Conservation (phyloP, 805 yeast genomes). For the Nakazawaea molendinolei region DNA sequence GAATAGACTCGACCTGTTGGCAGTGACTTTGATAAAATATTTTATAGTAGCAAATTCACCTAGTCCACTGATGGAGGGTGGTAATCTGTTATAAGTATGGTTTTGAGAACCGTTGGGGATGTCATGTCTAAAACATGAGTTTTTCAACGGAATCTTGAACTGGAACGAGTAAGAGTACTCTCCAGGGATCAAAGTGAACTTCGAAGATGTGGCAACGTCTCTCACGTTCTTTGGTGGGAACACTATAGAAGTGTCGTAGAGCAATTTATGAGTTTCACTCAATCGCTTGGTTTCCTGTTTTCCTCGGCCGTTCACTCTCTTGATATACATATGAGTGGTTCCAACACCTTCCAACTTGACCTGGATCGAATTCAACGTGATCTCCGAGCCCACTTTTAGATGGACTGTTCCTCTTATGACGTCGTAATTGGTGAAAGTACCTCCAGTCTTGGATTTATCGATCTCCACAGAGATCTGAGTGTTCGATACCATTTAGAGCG, state of each 20-base stretch:
- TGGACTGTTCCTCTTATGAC: slow-evolving; percentile 33
- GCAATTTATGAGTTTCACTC: slow-evolving; percentile 35
- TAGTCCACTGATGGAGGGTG: slow-evolving; percentile 21
- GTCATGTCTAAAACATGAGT: slow-evolving; percentile 25
- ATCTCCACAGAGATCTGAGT: slow-evolving; percentile 14
- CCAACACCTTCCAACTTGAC: slow-evolving; percentile 48
- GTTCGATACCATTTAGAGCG: slow-evolving; percentile 7
- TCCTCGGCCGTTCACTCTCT: slow-evolving; percentile 14
- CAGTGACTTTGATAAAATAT: slow-evolving; percentile 57
- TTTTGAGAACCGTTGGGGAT: slow-evolving; percentile 10
- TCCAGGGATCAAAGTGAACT: slow-evolving; percentile 44
- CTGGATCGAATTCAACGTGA: slow-evolving; percentile 39
- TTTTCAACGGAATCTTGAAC: slow-evolving; percentile 36
- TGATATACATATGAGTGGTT: slow-evolving; percentile 28
- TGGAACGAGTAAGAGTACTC: slow-evolving; percentile 42
- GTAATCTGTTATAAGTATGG: slow-evolving; percentile 15
- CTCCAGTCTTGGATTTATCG: slow-evolving; percentile 24
- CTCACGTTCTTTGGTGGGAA: slow-evolving; percentile 48
- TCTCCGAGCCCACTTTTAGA: slow-evolving; percentile 32
- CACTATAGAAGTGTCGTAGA: slow-evolving; percentile 42
- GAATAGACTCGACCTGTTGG: slow-evolving; percentile 43
- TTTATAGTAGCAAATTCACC: slow-evolving; percentile 30
- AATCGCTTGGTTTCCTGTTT: slow-evolving; percentile 14
- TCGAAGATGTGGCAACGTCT: slow-evolving; percentile 34
- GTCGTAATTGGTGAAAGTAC: slow-evolving; percentile 42